These are phyloP conservation scores for Musa itinerans DNA, from an alignment of 176 grass and related monocot species.

Conservation along the genomic window DNA sequence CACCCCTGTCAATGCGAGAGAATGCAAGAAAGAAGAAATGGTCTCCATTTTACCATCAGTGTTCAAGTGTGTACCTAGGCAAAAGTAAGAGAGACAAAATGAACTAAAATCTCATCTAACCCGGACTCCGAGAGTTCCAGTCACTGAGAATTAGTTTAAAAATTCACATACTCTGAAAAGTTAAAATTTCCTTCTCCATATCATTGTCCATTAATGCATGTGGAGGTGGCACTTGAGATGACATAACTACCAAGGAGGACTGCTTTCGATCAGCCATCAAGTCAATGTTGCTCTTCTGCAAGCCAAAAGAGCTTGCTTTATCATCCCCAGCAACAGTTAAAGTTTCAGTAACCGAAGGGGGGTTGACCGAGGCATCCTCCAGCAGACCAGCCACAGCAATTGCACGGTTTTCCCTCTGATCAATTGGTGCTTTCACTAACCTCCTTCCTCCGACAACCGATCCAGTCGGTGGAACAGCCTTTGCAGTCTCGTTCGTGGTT, in stretches of 20 bases:
- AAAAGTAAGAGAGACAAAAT: conserved; percentile 40
- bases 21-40: conserved; percentile 67
- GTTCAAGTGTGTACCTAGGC: conserved; percentile 38
- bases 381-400: conserved; percentile 11
- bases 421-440: neutral
- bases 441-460: neutral
- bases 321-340: conserved; percentile 21
- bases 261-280: conserved; percentile 31
- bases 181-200: conserved; percentile 42
- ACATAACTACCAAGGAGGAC: conserved; percentile 29
- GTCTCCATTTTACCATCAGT: conserved; percentile 55
- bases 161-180: conserved; percentile 49
- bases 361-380: conserved; percentile 29
- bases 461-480: neutral
- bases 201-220: conserved; percentile 8
- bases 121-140: neutral
- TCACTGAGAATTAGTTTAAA: conserved; percentile 6
- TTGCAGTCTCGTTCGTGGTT: neutral
- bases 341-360: conserved; percentile 29
- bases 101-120: conserved; percentile 4
- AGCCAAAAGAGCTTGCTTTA: conserved; percentile 18
- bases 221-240: conserved; percentile 28
- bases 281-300: conserved; percentile 28
- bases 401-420: conserved; percentile 23
- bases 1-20: conserved; percentile 65